Evolutionary conservation across 2,329 filamentous ascomycete genomes (phyloP).

Genomic region (Claviceps maximensis): DNA sequence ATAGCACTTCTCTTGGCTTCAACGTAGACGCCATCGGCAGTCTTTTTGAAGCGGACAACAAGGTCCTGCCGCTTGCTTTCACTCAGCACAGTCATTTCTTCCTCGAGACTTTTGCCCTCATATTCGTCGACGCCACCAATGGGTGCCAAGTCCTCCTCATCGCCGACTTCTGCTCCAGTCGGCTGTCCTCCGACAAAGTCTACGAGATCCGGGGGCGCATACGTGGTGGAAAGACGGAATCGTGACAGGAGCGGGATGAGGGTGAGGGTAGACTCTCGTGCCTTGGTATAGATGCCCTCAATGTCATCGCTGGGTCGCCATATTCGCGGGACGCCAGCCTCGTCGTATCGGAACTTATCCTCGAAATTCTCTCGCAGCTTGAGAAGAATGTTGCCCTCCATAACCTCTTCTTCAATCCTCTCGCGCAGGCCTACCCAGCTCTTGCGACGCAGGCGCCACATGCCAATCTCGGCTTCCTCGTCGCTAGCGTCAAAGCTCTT

Average conservation of each 20-base stretch:
- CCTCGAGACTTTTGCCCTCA: slow-evolving; percentile 84
- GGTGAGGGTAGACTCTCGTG: slow-evolving; percentile 80
- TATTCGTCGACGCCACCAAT: slow-evolving; percentile 94
- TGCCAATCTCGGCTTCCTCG: slow-evolving; percentile 80
- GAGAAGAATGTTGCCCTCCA: slow-evolving; percentile 89
- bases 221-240: slow-evolving; percentile 67
- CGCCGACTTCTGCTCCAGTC: slow-evolving; percentile 57
- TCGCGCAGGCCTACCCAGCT: slow-evolving; percentile 84
- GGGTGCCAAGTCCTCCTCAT: slow-evolving; percentile 78
- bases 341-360: slow-evolving; percentile 97
- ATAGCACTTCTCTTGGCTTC: slow-evolving; percentile 96
- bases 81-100: slow-evolving; percentile 90
- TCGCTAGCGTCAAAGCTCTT: slow-evolving; percentile 86
- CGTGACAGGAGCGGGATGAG: slow-evolving; percentile 80
- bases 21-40: slow-evolving; percentile 92
- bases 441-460: slow-evolving; percentile 87
- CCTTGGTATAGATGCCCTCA: slow-evolving; percentile 84
- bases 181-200: slow-evolving; percentile 74
- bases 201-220: slow-evolving; percentile 66
- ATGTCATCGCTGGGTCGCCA: slow-evolving; percentile 97
- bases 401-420: slow-evolving; percentile 92
- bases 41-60: slow-evolving; percentile 93
- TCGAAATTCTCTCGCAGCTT: slow-evolving; percentile 98
- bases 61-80: slow-evolving; percentile 86
- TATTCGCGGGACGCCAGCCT: slow-evolving; percentile 84